Evolutionary conservation across 1,284 basidiomycete genomes (phyloP).

Genomic region (Microbotryomycetes sp.): DNA sequence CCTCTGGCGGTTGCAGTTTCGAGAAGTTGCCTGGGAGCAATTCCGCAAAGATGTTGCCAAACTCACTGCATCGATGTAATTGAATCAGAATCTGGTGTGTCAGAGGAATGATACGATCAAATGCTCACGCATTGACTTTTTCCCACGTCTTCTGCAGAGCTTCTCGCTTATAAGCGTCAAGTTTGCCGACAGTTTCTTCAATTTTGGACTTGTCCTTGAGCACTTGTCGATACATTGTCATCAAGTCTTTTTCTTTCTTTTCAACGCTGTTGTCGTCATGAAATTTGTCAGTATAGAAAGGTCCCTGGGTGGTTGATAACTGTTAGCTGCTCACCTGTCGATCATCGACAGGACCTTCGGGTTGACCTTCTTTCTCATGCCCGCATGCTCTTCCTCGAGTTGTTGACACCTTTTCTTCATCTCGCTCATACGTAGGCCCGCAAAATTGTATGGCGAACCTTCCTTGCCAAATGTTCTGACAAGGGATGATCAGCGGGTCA

Average conservation of each 20-base stretch:
- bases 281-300: constrained; percentile 9
- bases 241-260: constrained; percentile 80
- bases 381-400: constrained; percentile 71
- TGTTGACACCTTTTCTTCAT: constrained; percentile 64
- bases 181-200: constrained; percentile 84
- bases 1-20: constrained; percentile 88
- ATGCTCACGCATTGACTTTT: constrained; percentile 77
- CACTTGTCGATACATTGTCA: constrained; percentile 83
- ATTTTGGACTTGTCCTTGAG: constrained; percentile 94
- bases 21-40: constrained; percentile 94
- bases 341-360: constrained; percentile 95
- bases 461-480: constrained; percentile 67
- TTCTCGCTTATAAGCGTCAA: constrained; percentile 90
- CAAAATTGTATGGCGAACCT: constrained; percentile 79
- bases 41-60: constrained; percentile 94
- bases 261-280: constrained; percentile 65
- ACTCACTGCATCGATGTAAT: constrained; percentile 60
- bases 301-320: constrained; percentile 6
- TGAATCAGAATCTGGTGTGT: constrained; percentile 1
- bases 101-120: neutral
- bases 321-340: constrained; percentile 70
- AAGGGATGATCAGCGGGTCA: neutral
- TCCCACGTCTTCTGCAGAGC: constrained; percentile 91
- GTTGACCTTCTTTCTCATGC: constrained; percentile 92
- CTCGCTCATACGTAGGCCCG: constrained; percentile 58